A percentile compares a stretch with the other conserved stretches of the same genome.
These are phyloP conservation scores for Quercus engelmannii DNA, from an alignment of 306 rosid species.

Conservation along the genomic window DNA sequence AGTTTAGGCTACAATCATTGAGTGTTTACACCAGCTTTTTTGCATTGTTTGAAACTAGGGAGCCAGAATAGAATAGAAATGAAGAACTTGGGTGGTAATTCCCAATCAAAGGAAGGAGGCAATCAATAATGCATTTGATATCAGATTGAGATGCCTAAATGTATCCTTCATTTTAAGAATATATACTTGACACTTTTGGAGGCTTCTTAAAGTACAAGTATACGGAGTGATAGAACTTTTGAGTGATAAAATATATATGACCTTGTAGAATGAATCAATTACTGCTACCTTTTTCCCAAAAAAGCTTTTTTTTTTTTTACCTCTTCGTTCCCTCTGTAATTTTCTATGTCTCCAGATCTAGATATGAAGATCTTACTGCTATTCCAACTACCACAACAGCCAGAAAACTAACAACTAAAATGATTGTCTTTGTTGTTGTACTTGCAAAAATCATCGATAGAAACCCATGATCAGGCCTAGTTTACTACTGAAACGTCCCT, in stretches of 20 bases:
- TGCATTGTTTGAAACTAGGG: constrained; percentile 64
- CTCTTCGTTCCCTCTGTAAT: constrained; percentile 77
- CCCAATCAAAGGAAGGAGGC: too few relatives aligned
- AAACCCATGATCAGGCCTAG: constrained; percentile 11
- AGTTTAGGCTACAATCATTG: constrained; percentile 66
- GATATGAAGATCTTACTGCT: constrained; percentile 48
- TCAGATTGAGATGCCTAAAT: too few relatives aligned
- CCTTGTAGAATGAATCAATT: background rate
- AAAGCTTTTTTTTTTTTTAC: constrained; percentile 26
- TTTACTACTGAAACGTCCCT: background rate
- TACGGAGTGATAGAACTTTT: too few relatives aligned
- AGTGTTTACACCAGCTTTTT: constrained; percentile 54
- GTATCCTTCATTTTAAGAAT: too few relatives aligned
- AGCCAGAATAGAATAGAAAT: background rate
- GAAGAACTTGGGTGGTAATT: too few relatives aligned
- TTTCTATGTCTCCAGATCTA: constrained; percentile 53
- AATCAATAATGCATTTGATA: too few relatives aligned
- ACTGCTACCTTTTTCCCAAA: background rate
- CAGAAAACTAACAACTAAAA: constrained; percentile 60
- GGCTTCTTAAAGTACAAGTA: too few relatives aligned
- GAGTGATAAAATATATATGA: too few relatives aligned
- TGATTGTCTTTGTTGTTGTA: constrained; percentile 37
- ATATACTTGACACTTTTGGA: too few relatives aligned
- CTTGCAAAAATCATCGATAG: constrained; percentile 44
- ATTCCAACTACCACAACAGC: constrained; percentile 50